Evolutionary conservation across 805 yeast species (phyloP).

Genomic region (Candida xyloterini): DNA sequence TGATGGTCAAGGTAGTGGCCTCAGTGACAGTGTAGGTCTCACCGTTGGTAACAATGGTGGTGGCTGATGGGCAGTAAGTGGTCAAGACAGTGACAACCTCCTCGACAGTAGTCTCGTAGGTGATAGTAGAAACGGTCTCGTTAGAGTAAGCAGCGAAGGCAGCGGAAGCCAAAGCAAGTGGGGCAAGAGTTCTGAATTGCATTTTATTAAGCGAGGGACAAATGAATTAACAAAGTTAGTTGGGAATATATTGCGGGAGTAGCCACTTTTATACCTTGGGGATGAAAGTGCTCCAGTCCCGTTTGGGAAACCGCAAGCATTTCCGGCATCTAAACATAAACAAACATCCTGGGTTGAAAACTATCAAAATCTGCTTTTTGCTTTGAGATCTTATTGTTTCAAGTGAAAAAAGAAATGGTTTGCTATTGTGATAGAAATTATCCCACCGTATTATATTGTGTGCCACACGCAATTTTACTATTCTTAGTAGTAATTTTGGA

Average conservation of each 20-base stretch:
- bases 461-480: too few relatives aligned
- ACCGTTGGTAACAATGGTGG: conserved; percentile 62
- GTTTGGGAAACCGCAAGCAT: conserved; percentile 14
- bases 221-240: conserved; percentile 14
- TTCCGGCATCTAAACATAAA: conserved; percentile 13
- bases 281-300: conserved; percentile 1
- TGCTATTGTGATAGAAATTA: too few relatives aligned
- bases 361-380: neutral
- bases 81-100: conserved; percentile 68
- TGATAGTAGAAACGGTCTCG: conserved; percentile 47
- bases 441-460: too few relatives aligned
- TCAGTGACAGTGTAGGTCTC: conserved; percentile 70
- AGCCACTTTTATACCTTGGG: conserved; percentile 10
- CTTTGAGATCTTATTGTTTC: neutral
- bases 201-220: conserved; percentile 36
- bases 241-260: conserved; percentile 4
- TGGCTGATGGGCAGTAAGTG: conserved; percentile 81
- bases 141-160: conserved; percentile 46
- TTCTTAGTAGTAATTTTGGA: too few relatives aligned
- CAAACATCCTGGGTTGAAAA: conserved; percentile 10
- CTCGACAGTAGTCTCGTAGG: conserved; percentile 40
- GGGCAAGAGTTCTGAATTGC: conserved; percentile 35
- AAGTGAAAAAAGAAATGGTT: conserved; percentile 1
- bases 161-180: conserved; percentile 36
- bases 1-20: conserved; percentile 80